Evolutionary conservation across 371 early-diverging fungal species (phyloP).

Genomic region (Parasitella parasitica): DNA sequence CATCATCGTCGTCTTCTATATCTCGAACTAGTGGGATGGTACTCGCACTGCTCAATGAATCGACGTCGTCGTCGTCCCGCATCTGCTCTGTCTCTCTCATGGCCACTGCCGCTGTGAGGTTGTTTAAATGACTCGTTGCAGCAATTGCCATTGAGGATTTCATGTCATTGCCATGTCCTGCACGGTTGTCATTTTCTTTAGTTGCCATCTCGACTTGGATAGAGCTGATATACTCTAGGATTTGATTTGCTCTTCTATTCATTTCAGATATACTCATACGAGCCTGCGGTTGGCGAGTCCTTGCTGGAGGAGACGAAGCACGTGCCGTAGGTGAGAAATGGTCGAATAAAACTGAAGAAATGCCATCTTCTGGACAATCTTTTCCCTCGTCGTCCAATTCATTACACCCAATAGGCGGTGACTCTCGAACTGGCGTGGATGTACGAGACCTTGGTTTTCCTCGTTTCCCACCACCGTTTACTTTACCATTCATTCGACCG

Average conservation of each 20-base stretch:
- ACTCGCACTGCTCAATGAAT: slow-evolving; percentile 33
- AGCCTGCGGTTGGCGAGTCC: slow-evolving; percentile 43
- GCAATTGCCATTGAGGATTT: neutral
- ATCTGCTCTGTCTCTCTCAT: neutral
- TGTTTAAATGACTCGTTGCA: neutral
- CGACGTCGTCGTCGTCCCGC: slow-evolving; percentile 10
- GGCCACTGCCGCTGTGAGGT: neutral
- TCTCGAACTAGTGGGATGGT: slow-evolving; percentile 18
- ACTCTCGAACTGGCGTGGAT: slow-evolving; percentile 26
- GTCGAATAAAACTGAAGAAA: slow-evolving; percentile 20
- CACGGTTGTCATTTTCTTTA: slow-evolving; percentile 2
- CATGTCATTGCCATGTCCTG: neutral
- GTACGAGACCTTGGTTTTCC: slow-evolving; percentile 34
- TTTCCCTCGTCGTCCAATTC: slow-evolving; percentile 3
- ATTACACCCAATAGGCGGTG: slow-evolving; percentile 3
- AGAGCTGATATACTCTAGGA: slow-evolving; percentile 60
- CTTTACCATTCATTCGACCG: neutral
- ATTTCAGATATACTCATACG: slow-evolving; percentile 56
- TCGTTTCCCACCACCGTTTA: neutral
- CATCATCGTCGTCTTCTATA: slow-evolving; percentile 20
- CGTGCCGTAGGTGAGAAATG: slow-evolving; percentile 24
- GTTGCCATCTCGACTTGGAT: slow-evolving; percentile 56
- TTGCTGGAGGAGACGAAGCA: slow-evolving; percentile 43
- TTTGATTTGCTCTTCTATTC: slow-evolving; percentile 57
- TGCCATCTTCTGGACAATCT: neutral